Evolutionary conservation across 1,284 basidiomycete genomes (phyloP).

Genomic region (Ustilago lituana): DNA sequence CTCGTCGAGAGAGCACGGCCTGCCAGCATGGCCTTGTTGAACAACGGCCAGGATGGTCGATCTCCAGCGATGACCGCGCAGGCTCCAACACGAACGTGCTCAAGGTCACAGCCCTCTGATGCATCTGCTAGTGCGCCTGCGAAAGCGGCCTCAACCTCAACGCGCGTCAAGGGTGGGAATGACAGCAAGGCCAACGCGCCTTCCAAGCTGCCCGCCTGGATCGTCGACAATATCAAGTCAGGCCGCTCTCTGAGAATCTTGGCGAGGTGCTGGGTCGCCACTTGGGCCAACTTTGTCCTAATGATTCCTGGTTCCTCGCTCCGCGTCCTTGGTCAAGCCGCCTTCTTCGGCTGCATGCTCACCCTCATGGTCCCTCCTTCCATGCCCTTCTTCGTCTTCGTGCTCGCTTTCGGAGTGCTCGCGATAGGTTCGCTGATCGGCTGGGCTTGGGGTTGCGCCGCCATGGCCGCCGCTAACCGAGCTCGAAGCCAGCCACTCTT

Average conservation of each 20-base stretch:
- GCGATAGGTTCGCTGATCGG: constrained; percentile 75
- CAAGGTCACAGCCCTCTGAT: too few relatives aligned
- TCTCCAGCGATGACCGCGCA: not conserved
- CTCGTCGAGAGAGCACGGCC: too few relatives aligned
- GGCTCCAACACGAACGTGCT: too few relatives aligned
- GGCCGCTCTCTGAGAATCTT: constrained; percentile 38
- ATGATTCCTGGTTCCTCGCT: constrained; percentile 57
- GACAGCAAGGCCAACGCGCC: not conserved
- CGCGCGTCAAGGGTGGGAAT: not conserved
- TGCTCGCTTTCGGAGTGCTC: constrained; percentile 71
- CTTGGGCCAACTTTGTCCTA: constrained; percentile 60
- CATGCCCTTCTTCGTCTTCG: constrained; percentile 59
- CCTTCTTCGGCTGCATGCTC: constrained; percentile 61
- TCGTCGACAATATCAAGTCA: constrained; percentile 43
- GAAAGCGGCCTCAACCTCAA: not conserved
- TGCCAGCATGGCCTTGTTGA: constrained; percentile 9
- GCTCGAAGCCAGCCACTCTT: constrained; percentile 73
- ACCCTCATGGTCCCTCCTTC: constrained; percentile 62
- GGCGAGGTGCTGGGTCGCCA: constrained; percentile 62
- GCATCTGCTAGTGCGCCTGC: too few relatives aligned
- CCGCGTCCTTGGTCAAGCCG: constrained; percentile 58
- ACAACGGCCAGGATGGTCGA: not conserved
- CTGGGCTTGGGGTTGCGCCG: constrained; percentile 79
- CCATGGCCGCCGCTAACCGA: constrained; percentile 76
- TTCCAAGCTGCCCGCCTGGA: constrained; percentile 43